A percentile compares a stretch with the other conserved stretches of the same genome.
Conservation (phyloP, 768 basidiomycete genomes). For the Lactifluus echinatus region DNA sequence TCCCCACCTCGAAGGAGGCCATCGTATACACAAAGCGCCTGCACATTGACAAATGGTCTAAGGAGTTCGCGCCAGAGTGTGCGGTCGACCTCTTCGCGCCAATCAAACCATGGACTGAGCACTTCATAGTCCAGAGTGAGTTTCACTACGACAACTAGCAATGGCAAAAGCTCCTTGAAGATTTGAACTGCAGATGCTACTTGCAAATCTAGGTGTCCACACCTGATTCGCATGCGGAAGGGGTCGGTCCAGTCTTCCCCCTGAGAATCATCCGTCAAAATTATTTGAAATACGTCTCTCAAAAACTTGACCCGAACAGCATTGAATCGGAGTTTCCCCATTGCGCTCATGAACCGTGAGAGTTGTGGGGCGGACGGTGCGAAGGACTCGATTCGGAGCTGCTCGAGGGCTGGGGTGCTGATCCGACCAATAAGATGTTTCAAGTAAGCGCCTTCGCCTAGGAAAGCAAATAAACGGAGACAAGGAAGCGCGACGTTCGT, state of each 20-base stretch:
- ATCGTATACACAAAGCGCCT: background rate
- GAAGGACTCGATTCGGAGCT: background rate
- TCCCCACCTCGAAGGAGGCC: background rate
- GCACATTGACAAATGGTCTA: background rate
- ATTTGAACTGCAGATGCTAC: background rate
- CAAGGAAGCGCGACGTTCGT: background rate
- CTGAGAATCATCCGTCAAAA: background rate
- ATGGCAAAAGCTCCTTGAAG: background rate
- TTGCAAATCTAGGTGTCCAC: background rate
- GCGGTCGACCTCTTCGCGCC: background rate
- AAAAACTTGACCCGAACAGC: background rate
- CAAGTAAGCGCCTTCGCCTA: background rate
- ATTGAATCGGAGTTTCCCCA: background rate
- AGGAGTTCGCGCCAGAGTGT: background rate
- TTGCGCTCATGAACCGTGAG: background rate
- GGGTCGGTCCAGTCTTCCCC: background rate
- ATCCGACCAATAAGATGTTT: background rate
- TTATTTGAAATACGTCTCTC: background rate
- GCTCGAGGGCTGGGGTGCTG: background rate
- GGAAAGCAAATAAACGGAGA: background rate
- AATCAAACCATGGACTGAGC: background rate
- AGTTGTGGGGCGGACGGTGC: background rate
- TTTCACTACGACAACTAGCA: background rate
- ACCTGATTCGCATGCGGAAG: background rate
- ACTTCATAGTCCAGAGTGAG: background rate